Evolutionary conservation across 1,284 basidiomycete genomes (phyloP).

Genomic region (Tilletia setariae): DNA sequence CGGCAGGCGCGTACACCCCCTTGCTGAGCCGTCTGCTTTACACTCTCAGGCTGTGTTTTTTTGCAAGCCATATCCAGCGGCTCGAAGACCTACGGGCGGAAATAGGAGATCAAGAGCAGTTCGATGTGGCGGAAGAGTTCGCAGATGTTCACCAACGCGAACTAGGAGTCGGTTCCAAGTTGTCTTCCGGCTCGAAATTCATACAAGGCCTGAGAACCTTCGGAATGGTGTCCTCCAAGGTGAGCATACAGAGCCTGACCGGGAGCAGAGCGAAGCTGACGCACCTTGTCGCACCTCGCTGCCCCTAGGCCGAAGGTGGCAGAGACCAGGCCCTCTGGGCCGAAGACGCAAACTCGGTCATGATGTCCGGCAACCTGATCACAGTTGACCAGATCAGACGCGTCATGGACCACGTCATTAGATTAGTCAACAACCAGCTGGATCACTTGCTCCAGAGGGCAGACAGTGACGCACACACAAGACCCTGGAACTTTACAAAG

Average conservation of each 20-base stretch:
- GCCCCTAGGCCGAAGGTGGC: neutral
- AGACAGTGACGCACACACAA: no score
- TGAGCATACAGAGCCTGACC: neutral
- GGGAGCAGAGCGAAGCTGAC: neutral
- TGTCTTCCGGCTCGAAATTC: neutral
- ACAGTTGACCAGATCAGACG: neutral
- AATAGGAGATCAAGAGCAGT: neutral
- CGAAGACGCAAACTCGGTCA: neutral
- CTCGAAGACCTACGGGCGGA: neutral
- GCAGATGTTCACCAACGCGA: neutral
- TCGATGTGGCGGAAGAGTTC: neutral
- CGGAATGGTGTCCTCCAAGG: neutral
- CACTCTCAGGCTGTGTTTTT: neutral
- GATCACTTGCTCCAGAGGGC: neutral
- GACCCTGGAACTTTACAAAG: neutral
- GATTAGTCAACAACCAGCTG: neutral
- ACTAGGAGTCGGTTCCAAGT: neutral
- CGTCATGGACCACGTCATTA: neutral
- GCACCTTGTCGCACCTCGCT: neutral
- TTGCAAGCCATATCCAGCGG: neutral
- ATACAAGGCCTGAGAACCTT: neutral
- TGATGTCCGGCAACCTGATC: neutral
- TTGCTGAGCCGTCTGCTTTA: neutral
- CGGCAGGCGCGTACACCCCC: neutral
- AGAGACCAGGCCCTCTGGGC: neutral